Percentiles rank a stretch among this genome's conserved stretches.
These are phyloP conservation scores for Annona cherimola DNA, from an alignment of 164 flowering plant species.

Conservation along the genomic window DNA sequence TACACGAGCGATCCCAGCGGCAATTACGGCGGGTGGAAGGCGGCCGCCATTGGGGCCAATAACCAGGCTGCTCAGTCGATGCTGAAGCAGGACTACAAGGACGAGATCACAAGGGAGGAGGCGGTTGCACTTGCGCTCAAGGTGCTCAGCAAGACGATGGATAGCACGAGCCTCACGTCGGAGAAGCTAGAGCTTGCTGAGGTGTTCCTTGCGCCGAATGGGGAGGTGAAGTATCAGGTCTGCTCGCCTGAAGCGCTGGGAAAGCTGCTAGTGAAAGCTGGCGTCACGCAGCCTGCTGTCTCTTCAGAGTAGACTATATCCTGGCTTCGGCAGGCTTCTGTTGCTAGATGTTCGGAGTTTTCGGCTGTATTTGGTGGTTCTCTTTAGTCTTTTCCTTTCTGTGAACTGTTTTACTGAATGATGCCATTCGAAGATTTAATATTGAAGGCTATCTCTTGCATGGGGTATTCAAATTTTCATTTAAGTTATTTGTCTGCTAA, in stretches of 20 bases:
- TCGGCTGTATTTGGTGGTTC: not conserved
- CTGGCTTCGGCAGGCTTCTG: not conserved
- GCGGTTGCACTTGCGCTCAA: slow-evolving; percentile 20
- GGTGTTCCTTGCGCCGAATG: slow-evolving; percentile 11
- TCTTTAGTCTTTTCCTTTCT: not conserved
- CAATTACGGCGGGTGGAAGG: slow-evolving; percentile 21
- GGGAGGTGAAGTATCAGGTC: slow-evolving; percentile 20
- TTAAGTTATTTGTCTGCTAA: not conserved
- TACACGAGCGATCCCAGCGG: slow-evolving; percentile 22
- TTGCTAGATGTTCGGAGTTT: not conserved
- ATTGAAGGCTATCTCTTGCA: not conserved
- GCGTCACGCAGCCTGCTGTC: slow-evolving; percentile 16
- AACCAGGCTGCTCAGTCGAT: slow-evolving; percentile 21
- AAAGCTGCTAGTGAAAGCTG: slow-evolving; percentile 18
- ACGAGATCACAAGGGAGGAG: slow-evolving; percentile 18
- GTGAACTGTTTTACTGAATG: not conserved
- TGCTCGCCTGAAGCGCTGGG: slow-evolving; percentile 13
- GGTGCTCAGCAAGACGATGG: slow-evolving; percentile 22
- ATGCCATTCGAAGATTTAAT: not conserved
- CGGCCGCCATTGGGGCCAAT: slow-evolving; percentile 20
- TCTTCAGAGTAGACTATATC: slow-evolving; percentile 8
- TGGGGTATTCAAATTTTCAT: not conserved
- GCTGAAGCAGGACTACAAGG: slow-evolving; percentile 23
- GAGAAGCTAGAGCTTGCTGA: slow-evolving; percentile 20
- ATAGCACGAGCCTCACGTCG: slow-evolving; percentile 20